Conservation (phyloP, 148 eudicot species). For the Amaranthus cruentus region DNA sequence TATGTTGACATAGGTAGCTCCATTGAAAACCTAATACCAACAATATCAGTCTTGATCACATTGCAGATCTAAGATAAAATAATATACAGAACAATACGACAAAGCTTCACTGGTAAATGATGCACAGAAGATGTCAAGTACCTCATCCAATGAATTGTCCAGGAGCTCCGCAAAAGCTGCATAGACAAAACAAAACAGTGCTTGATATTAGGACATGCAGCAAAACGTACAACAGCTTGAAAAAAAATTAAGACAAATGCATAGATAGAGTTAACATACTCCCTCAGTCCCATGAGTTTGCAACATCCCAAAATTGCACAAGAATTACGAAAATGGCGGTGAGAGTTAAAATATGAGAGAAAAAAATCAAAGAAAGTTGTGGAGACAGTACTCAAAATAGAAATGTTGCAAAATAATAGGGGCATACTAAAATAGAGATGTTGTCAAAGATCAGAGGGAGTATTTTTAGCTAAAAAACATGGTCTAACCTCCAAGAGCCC, state of each 20-base stretch:
- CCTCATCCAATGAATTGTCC: conserved; percentile 95
- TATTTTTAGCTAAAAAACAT: background rate
- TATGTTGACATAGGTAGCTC: conserved; percentile 73
- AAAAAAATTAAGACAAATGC: background rate
- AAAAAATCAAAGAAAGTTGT: too few relatives aligned
- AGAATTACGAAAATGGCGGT: too few relatives aligned
- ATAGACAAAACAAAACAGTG: background rate
- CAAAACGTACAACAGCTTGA: background rate
- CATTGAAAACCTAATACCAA: conserved; percentile 55
- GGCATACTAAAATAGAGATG: too few relatives aligned
- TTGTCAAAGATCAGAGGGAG: too few relatives aligned
- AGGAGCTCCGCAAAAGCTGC: conserved; percentile 94
- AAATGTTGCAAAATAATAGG: too few relatives aligned
- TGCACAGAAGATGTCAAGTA: conserved; percentile 19
- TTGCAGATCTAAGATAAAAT: conserved; percentile 1
- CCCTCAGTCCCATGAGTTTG: too few relatives aligned
- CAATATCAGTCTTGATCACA: background rate
- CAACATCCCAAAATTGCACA: too few relatives aligned
- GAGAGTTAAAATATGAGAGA: too few relatives aligned
- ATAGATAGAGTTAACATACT: background rate
- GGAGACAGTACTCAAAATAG: too few relatives aligned
- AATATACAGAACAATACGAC: background rate
- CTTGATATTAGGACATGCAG: too few relatives aligned
- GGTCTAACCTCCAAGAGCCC: conserved; percentile 83
- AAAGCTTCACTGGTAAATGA: conserved; percentile 9